A percentile compares a stretch with the other conserved stretches of the same genome.
phyloP scores from a whole-genome alignment of 345 rosid genomes.

The Eucalyptus guilfoylei region DNA sequence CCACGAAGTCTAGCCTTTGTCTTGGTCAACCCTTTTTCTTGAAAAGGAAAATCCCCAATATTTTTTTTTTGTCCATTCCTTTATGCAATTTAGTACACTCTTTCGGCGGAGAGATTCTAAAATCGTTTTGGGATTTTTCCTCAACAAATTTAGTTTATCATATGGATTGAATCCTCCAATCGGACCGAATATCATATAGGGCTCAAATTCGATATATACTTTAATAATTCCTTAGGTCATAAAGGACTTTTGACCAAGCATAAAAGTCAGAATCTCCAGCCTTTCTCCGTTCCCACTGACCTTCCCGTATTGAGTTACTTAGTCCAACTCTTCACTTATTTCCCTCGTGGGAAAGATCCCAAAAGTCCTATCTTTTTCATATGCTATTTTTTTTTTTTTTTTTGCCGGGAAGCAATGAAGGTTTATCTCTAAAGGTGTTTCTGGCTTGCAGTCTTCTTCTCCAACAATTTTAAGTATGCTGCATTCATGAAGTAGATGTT shows the following conservation, averaged over 20 bases:
- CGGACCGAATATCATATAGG: no score
- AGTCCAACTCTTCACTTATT: background rate
- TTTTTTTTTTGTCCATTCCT: no score
- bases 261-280: background rate
- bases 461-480: slow-evolving; percentile 13
- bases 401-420: background rate
- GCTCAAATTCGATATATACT: no score
- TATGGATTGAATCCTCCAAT: no score
- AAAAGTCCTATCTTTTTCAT: background rate
- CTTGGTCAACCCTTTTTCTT: background rate
- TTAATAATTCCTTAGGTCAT: background rate
- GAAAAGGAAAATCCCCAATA: no score
- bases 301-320: background rate
- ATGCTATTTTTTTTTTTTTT: background rate
- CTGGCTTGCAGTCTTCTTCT: background rate
- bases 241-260: background rate
- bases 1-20: no score
- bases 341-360: background rate
- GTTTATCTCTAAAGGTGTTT: background rate
- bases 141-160: no score
- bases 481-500: slow-evolving; percentile 42
- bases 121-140: no score
- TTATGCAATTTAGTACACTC: no score
- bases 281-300: background rate
- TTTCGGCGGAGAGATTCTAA: no score